These are phyloP conservation scores for Cucurbita maxima DNA, from an alignment of 306 rosid genomes.

Conservation along the genomic window DNA sequence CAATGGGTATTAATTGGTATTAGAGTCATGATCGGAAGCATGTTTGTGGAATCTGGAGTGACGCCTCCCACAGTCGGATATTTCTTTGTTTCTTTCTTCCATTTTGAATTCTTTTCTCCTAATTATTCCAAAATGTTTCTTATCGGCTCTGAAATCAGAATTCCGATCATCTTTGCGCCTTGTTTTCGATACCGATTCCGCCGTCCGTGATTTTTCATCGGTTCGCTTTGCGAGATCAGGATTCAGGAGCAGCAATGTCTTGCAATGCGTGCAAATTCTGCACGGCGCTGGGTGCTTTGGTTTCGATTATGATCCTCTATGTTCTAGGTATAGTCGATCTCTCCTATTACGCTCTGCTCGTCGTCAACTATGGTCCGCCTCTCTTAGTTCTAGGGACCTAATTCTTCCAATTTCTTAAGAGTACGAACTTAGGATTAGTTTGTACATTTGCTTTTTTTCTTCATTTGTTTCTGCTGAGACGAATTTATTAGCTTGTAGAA, in stretches of 20 bases:
- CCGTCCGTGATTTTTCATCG: not conserved
- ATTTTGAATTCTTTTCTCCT: not conserved
- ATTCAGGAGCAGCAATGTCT: conserved; percentile 20
- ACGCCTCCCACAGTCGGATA: not conserved
- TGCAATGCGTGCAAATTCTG: conserved; percentile 59
- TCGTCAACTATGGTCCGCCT: conserved; percentile 42
- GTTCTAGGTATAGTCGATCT: conserved; percentile 37
- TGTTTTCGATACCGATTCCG: not conserved
- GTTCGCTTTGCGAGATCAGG: not conserved
- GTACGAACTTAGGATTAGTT: not conserved
- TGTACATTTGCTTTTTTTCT: not conserved
- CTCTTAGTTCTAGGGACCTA: conserved; percentile 6
- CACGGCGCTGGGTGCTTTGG: conserved; percentile 39
- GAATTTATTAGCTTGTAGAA: not conserved
- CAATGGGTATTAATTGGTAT: too few relatives aligned
- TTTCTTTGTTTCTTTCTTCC: not conserved
- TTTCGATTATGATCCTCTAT: conserved; percentile 45
- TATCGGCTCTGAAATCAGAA: not conserved
- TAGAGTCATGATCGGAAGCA: too few relatives aligned
- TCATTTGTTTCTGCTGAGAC: not conserved
- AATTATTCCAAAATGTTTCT: not conserved
- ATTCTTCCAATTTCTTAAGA: not conserved
- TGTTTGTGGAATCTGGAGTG: too few relatives aligned
- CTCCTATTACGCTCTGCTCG: conserved; percentile 49
- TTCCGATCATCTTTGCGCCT: not conserved